phyloP scores from a whole-genome alignment of 148 eudicot species.

The Vaccinium myrtillus region DNA sequence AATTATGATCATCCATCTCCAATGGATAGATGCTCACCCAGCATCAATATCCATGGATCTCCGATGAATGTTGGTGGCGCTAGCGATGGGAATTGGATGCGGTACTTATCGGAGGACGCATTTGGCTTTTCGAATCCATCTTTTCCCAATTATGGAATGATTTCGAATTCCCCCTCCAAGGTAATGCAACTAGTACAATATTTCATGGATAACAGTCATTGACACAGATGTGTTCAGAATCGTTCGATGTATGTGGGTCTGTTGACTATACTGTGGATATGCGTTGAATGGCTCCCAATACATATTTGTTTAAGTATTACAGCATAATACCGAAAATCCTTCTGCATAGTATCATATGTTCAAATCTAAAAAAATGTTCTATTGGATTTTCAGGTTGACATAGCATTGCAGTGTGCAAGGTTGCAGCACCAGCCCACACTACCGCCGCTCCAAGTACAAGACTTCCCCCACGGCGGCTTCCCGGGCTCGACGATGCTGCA shows the following conservation, averaged over 20 bases:
- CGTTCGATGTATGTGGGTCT: background rate
- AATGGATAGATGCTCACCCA: constrained; percentile 32
- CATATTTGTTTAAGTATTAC: too few species aligned
- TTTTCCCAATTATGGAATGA: constrained; percentile 33
- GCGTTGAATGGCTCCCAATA: too few species aligned
- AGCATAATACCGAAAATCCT: too few species aligned
- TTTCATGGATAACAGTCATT: background rate
- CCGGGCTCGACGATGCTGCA: constrained; percentile 35
- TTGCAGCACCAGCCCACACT: constrained; percentile 63
- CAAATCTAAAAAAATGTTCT: too few species aligned
- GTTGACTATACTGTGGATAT: too few species aligned
- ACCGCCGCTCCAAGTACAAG: constrained; percentile 79
- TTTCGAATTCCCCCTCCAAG: constrained; percentile 64
- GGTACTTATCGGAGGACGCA: constrained; percentile 79
- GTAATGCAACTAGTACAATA: constrained; percentile 27
- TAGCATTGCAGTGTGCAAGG: constrained; percentile 86
- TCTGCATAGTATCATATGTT: too few species aligned
- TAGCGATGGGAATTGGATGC: constrained; percentile 74
- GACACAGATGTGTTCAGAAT: background rate
- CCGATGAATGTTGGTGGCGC: constrained; percentile 17
- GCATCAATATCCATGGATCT: constrained; percentile 25
- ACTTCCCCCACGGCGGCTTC: constrained; percentile 37
- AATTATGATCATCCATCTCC: constrained; percentile 35
- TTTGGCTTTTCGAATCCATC: constrained; percentile 35
- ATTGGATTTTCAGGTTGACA: constrained; percentile 51